A percentile compares a stretch with the other conserved stretches of the same genome.
These are phyloP conservation scores for Silene uniflora DNA, from an alignment of 148 eudicot genomes.

Conservation along the genomic window DNA sequence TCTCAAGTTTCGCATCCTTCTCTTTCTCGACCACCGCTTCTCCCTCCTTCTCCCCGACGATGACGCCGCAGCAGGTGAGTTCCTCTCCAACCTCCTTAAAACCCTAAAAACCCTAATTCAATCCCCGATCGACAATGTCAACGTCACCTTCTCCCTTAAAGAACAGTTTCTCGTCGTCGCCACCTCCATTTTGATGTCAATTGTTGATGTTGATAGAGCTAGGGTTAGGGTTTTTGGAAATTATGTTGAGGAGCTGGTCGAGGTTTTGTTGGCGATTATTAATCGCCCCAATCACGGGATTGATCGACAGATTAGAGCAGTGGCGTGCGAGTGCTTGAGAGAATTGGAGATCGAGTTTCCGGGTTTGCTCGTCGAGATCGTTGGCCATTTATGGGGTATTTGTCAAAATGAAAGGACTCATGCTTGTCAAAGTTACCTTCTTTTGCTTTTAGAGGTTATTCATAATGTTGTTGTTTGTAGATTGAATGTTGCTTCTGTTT, in stretches of 20 bases:
- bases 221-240: constrained; percentile 27
- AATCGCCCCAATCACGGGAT: constrained; percentile 84
- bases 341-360: constrained; percentile 77
- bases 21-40: constrained; percentile 57
- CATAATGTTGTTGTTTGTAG: constrained; percentile 42
- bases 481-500: constrained; percentile 40
- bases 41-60: neutral
- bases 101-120: constrained; percentile 47
- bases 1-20: constrained; percentile 55
- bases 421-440: constrained; percentile 56
- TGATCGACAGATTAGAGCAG: constrained; percentile 66
- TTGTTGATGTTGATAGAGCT: constrained; percentile 7
- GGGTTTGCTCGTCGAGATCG: constrained; percentile 59
- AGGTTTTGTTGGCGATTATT: constrained; percentile 54
- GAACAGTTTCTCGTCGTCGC: constrained; percentile 64
- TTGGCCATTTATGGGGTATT: constrained; percentile 68
- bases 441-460: constrained; percentile 51
- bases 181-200: constrained; percentile 43
- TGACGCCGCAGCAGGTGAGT: neutral
- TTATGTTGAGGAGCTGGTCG: constrained; percentile 45
- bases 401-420: constrained; percentile 85
- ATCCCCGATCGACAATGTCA: constrained; percentile 54
- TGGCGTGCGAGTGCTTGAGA: constrained; percentile 84
- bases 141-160: constrained; percentile 41
- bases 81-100: constrained; percentile 38